A percentile compares a stretch with the other conserved stretches of the same genome.
These are phyloP conservation scores for Cryptococcus maquisensis DNA, from an alignment of 1,284 basidiomycete species.

Conservation along the genomic window DNA sequence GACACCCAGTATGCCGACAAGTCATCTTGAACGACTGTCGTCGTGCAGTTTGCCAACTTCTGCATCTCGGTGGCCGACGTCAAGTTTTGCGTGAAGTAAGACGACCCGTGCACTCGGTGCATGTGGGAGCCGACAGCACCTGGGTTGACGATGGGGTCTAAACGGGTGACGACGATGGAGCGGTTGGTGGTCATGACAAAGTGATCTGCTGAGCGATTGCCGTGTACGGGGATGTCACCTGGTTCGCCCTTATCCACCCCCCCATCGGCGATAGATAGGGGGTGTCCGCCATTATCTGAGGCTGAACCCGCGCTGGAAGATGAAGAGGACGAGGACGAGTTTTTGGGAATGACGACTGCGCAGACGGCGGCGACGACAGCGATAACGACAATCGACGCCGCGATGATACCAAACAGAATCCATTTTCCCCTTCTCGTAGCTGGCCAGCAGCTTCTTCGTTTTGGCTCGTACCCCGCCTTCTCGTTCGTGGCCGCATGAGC, in stretches of 20 bases:
- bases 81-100: slow-evolving; percentile 19
- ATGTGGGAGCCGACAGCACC: slow-evolving; percentile 15
- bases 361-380: slow-evolving; percentile 12
- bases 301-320: background rate
- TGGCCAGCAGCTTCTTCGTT: slow-evolving; percentile 13
- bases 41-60: slow-evolving; percentile 21
- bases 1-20: slow-evolving; percentile 29
- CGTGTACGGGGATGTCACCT: slow-evolving; percentile 17
- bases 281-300: slow-evolving; percentile 31
- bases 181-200: slow-evolving; percentile 25
- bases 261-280: slow-evolving; percentile 55
- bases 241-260: slow-evolving; percentile 18
- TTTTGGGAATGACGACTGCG: slow-evolving; percentile 62
- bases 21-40: slow-evolving; percentile 26
- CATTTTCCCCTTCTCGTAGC: slow-evolving; percentile 6
- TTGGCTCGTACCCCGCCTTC: slow-evolving; percentile 7
- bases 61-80: slow-evolving; percentile 14
- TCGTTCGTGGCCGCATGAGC: background rate
- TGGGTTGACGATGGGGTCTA: slow-evolving; percentile 24
- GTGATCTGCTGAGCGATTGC: slow-evolving; percentile 22
- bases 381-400: slow-evolving; percentile 10
- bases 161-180: slow-evolving; percentile 23
- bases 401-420: slow-evolving; percentile 10
- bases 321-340: slow-evolving; percentile 48
- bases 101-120: slow-evolving; percentile 23